Percentiles rank a stretch among this genome's conserved stretches.
These are phyloP conservation scores for Chimonanthus salicifolius DNA, from an alignment of 164 flowering plant genomes.

Conservation along the genomic window DNA sequence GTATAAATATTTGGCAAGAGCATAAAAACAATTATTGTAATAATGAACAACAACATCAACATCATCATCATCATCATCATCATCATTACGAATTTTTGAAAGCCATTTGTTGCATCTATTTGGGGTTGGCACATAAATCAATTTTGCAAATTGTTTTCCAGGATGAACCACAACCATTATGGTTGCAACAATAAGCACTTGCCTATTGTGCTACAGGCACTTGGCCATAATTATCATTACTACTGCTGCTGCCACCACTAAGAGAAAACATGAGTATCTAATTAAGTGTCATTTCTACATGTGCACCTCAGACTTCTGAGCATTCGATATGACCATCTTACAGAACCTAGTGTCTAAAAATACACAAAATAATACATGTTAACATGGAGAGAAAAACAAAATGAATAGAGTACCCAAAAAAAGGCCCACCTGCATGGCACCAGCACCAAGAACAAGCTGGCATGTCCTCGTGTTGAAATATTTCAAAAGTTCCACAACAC, in stretches of 20 bases:
- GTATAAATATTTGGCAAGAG: too few species aligned
- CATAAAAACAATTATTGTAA: too few species aligned
- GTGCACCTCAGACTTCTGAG: background rate
- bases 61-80: too few species aligned
- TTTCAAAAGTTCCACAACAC: constrained; percentile 81
- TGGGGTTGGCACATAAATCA: too few species aligned
- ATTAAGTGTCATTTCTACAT: background rate
- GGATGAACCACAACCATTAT: too few species aligned
- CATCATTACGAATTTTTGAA: too few species aligned
- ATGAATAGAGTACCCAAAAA: background rate
- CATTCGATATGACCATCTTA: background rate
- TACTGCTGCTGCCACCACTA: background rate
- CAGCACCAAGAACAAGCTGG: constrained; percentile 97
- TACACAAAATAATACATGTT: background rate
- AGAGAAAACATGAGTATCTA: background rate
- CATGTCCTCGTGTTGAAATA: constrained; percentile 88
- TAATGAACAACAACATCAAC: too few species aligned
- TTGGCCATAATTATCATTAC: background rate
- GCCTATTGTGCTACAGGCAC: too few species aligned
- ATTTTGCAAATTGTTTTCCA: too few species aligned
- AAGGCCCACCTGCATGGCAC: constrained; percentile 84
- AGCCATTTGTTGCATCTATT: too few species aligned
- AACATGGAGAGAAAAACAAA: background rate
- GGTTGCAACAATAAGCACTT: too few species aligned
- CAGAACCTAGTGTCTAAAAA: background rate